Conservation (phyloP, 306 rosid genomes). For the Adenanthera pavonina region DNA sequence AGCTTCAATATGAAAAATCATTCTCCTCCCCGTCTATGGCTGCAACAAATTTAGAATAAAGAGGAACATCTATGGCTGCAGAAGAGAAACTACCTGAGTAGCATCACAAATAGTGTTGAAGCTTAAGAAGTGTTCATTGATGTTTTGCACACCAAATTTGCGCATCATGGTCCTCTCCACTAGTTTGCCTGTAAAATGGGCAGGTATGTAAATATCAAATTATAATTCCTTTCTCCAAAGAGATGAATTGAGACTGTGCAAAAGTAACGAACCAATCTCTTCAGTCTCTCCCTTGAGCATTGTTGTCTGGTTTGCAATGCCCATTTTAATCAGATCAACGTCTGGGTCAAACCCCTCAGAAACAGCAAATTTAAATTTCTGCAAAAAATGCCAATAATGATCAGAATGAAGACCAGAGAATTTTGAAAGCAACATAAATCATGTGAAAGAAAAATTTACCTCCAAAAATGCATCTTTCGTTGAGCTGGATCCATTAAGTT, state of each 20-base stretch:
- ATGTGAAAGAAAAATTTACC: slow-evolving; percentile 47
- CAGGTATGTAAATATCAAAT: slow-evolving; percentile 31
- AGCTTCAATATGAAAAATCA: background rate
- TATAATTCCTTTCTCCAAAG: slow-evolving; percentile 8
- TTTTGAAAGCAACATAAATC: slow-evolving; percentile 19
- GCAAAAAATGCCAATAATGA: slow-evolving; percentile 32
- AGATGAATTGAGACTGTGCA: slow-evolving; percentile 10
- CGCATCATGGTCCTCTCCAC: slow-evolving; percentile 90
- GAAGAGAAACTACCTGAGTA: slow-evolving; percentile 72
- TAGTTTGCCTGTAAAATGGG: slow-evolving; percentile 71
- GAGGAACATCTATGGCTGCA: background rate
- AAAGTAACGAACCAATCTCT: slow-evolving; percentile 77
- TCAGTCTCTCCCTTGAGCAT: slow-evolving; percentile 99
- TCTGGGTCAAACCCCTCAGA: slow-evolving; percentile 93
- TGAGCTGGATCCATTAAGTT: slow-evolving; percentile 89
- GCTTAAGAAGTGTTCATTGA: slow-evolving; percentile 86
- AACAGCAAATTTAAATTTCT: slow-evolving; percentile 92
- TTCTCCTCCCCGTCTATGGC: background rate
- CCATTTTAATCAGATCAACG: slow-evolving; percentile 65
- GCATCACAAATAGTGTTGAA: slow-evolving; percentile 99
- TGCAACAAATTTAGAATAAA: slow-evolving; percentile 26
- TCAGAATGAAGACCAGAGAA: slow-evolving; percentile 27
- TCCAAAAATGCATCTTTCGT: slow-evolving; percentile 83
- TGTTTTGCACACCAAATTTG: slow-evolving; percentile 77
- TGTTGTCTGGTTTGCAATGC: slow-evolving; percentile 98